Evolutionary conservation across 2,329 filamentous ascomycete species (phyloP).

Genomic region (Neonectria faginata): DNA sequence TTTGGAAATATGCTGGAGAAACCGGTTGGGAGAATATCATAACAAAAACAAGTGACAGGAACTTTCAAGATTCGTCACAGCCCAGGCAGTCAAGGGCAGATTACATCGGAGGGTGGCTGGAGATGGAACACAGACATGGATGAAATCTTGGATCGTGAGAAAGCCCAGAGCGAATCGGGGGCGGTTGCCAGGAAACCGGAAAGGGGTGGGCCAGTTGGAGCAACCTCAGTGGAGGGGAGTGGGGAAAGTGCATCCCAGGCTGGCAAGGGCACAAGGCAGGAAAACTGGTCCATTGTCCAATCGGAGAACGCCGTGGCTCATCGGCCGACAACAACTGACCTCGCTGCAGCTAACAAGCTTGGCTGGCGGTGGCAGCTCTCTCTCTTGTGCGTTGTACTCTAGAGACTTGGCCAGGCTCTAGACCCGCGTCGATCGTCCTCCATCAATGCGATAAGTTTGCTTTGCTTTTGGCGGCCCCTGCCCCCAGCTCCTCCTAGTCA

Average conservation of each 20-base stretch:
- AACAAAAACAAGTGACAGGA: background rate
- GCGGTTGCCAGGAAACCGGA: conserved; percentile 24
- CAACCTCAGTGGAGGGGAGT: conserved; percentile 8
- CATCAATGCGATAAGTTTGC: background rate
- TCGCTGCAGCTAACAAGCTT: conserved; percentile 10
- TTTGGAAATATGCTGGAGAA: background rate
- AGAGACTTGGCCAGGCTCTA: background rate
- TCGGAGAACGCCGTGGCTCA: conserved; percentile 30
- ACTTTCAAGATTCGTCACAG: background rate
- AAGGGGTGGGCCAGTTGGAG: conserved; percentile 4
- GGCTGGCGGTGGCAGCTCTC: conserved; percentile 4
- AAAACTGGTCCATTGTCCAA: conserved; percentile 37
- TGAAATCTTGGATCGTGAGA: conserved; percentile 14
- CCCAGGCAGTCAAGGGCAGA: background rate
- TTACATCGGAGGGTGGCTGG: conserved; percentile 9
- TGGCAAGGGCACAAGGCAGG: conserved; percentile 15
- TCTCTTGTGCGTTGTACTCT: background rate
- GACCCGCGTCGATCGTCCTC: conserved; percentile 1
- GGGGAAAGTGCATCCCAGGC: conserved; percentile 11
- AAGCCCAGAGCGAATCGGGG: background rate
- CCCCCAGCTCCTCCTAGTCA: conserved; percentile 13
- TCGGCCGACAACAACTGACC: conserved; percentile 40
- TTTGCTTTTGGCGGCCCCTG: conserved; percentile 8
- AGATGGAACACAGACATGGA: background rate
- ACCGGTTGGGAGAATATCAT: background rate